A percentile compares a stretch with the other conserved stretches of the same genome.
Evolutionary conservation across 116 monocot genomes (phyloP).

Genomic region (Thalassia testudinum): DNA sequence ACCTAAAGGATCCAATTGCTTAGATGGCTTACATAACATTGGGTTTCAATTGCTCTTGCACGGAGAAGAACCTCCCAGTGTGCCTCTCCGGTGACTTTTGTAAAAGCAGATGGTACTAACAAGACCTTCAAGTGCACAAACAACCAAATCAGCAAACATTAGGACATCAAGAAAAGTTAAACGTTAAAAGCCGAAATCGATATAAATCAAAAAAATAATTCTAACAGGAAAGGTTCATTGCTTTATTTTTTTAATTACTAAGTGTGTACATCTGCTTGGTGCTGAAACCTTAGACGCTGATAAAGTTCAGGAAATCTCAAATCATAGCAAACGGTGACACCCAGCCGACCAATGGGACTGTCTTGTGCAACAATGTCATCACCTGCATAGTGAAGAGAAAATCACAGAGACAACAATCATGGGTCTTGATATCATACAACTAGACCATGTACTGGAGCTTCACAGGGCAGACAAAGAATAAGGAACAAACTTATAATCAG

Average conservation of each 20-base stretch:
- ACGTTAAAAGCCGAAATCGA: not conserved
- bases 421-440: no score
- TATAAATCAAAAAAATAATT: not conserved
- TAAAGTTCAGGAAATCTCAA: slow-evolving; percentile 90
- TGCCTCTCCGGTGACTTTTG: slow-evolving; percentile 77
- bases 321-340: slow-evolving; percentile 90
- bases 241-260: no score
- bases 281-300: slow-evolving; percentile 62
- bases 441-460: no score
- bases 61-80: slow-evolving; percentile 95
- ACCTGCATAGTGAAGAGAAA: slow-evolving; percentile 21
- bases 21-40: slow-evolving; percentile 62
- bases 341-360: slow-evolving; percentile 69
- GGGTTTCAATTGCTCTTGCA: slow-evolving; percentile 88
- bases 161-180: no score
- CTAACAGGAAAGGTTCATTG: not conserved
- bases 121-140: slow-evolving; percentile 39
- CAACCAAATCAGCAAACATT: not conserved
- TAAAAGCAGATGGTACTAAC: slow-evolving; percentile 86
- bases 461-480: no score
- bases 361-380: slow-evolving; percentile 43
- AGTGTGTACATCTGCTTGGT: slow-evolving; percentile 59
- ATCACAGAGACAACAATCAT: not conserved
- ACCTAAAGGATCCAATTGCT: no score
- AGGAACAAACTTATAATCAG: no score